Base-by-base conservation (phyloP, 2,329 filamentous ascomycete genomes). In the Xylaria sp. region DNA sequence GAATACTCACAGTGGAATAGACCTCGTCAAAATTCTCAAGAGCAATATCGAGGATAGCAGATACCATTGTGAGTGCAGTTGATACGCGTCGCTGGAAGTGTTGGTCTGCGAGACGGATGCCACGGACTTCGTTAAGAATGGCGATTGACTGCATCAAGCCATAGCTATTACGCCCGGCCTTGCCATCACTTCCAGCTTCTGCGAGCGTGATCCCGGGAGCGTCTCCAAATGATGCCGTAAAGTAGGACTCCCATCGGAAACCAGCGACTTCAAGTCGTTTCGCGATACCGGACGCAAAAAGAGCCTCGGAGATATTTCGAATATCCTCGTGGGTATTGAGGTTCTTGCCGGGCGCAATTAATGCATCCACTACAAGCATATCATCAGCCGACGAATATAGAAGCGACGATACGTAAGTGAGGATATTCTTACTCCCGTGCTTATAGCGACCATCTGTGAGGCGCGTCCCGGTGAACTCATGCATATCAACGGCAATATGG, bases 201-300 rank as follows among this genome's bases (percentile, higher is more conserved):
- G 56, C 56, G 15, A 77, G 64, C 15, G 72, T 69, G 58, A 77
- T 73, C 0, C 67, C 69, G 1, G 68, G 62, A 41, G n/a, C 25
- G 4, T 59, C 33, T 39, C 61, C 63, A 1, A 23, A 63, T 9
- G 64, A 52, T 2, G 76, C 72, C 5, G 77, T 79, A 23, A 78
- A 78, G 39, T 80, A 80, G 7, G 77, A 74, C 15, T 79, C 78
- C 78, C 77, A 80, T 28, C 78, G 72, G 39, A 79, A 72, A 13
- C 78, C 75, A n/a, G 73, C 70, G 15, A 64, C 64, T 54, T 75
- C 75, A 0, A 80, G 66, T 15, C 72, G 63, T 9, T 67, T 63
- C 8, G 75, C 78, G 10, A 79, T 74, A 5, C 72, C 74, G 0
- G 73, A 63, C 20, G 75, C 76, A 64, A 79, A 78, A 18, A 75